Conservation (phyloP, 2,329 filamentous ascomycete genomes). For the Penicillium sp. region DNA sequence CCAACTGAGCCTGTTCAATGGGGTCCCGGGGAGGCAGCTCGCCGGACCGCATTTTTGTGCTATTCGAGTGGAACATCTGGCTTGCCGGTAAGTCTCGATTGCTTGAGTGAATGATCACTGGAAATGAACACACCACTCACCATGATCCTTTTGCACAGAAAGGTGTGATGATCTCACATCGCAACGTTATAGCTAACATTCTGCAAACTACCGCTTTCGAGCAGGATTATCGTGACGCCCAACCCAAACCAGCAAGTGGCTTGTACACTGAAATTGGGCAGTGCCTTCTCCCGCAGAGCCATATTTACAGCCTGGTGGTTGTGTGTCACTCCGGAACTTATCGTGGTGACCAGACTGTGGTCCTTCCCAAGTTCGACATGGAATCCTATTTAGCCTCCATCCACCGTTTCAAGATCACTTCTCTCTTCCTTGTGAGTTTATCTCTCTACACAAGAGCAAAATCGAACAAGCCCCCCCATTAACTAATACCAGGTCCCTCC, state of each 20-base stretch:
- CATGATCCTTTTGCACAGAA: conserved; percentile 51
- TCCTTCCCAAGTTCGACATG: conserved; percentile 73
- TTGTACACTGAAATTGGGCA: conserved; percentile 58
- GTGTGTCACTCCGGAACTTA: conserved; percentile 66
- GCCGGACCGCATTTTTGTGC: conserved; percentile 72
- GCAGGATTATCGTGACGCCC: conserved; percentile 29
- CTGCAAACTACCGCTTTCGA: conserved; percentile 62
- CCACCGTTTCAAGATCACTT: conserved; percentile 68
- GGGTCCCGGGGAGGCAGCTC: conserved; percentile 46
- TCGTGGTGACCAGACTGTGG: conserved; percentile 70
- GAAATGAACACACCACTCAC: conserved; percentile 7
- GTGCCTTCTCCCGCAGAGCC: conserved; percentile 73
- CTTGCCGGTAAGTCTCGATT: conserved; percentile 59
- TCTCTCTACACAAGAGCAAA: not conserved
- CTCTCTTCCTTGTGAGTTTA: conserved; percentile 63
- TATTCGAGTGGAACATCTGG: conserved; percentile 81
- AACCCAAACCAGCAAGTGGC: conserved; percentile 29
- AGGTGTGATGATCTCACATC: conserved; percentile 80
- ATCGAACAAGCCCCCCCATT: not conserved
- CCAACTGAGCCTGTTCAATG: conserved; percentile 42
- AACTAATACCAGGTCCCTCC: conserved; percentile 63
- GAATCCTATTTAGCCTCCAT: conserved; percentile 63
- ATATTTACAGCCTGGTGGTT: conserved; percentile 77
- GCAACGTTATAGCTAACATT: conserved; percentile 75
- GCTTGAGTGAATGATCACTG: not conserved